Evolutionary conservation across 441 rosid species (phyloP), one percentile per base, ranked within the genome.

Genomic region (Erodium trifolium): DNA sequence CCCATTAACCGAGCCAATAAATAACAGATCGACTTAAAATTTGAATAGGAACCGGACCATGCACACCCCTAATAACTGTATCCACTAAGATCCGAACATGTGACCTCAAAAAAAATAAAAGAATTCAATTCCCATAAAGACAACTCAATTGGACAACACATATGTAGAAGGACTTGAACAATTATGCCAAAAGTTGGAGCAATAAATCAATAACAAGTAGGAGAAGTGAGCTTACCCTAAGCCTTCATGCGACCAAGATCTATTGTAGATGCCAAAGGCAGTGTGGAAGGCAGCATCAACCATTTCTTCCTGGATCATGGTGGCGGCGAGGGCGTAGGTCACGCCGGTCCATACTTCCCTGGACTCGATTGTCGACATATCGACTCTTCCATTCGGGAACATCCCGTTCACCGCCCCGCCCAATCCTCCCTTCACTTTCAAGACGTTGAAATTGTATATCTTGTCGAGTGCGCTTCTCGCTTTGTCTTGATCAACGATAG

Each of bases 231-330:
- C 63, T 57, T 16, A 57, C 63, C 63, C 63, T 17, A 57, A 6
- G 3, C 63, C 63, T 57, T 57, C 27, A 16, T 57, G 23, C 10
- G 63, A 57, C 63, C 63, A 57, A 57, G 63, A 17, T 9, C 11
- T 18, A 17, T 57, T 18, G 27, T 57, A 57, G 63, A 57, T n/a
- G 27, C 63, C 63, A 17, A 57, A 57, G 2, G 63, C 63, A 6
- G 63, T 57, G 63, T 17, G 63, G 63, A 57, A 57, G 11, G 63
- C 63, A 17, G 3, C 13, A 2, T 57, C 63, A 11, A 9, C 27
- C 63, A 57, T 57, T 57, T 57, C 27, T n/a, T 57, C 63, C 17
- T 57, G 63, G 5, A 57, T 57, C 63, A 57, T 57, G 13, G 63
- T 18, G 5, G 63, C 63, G 10, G 63, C 63, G 0, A 57, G 27